phyloP scores from a whole-genome alignment of 768 basidiomycete species.

The Kwoniella shandongensis region DNA sequence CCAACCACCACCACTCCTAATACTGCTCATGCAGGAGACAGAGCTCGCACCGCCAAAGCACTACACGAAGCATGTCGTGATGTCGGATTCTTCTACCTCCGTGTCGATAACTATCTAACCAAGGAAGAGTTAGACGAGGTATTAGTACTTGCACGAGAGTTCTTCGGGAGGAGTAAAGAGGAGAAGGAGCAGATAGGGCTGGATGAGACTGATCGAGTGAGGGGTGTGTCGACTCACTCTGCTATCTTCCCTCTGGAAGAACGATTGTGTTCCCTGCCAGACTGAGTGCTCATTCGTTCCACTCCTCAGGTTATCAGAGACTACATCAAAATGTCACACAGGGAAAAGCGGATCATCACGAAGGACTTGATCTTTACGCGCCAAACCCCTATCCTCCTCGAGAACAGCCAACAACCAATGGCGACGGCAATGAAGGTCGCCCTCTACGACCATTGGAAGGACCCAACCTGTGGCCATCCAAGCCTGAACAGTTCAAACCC shows the following conservation, averaged over 20 bases:
- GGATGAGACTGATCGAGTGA: conserved; percentile 67
- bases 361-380: conserved; percentile 78
- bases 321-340: conserved; percentile 83
- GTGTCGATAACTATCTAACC: conserved; percentile 53
- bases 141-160: conserved; percentile 64
- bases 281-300: too few relatives aligned
- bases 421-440: conserved; percentile 56
- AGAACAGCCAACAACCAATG: background rate
- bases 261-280: background rate
- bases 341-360: conserved; percentile 68
- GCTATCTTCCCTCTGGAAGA: background rate
- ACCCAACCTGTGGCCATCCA: conserved; percentile 78
- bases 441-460: conserved; percentile 74
- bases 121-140: conserved; percentile 67
- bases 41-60: conserved; percentile 48
- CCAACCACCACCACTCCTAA: conserved; percentile 40
- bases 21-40: conserved; percentile 56
- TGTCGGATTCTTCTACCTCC: conserved; percentile 85
- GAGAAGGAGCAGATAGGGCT: conserved; percentile 76
- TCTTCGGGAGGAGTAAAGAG: conserved; percentile 71
- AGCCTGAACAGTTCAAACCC: conserved; percentile 61
- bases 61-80: conserved; percentile 73
- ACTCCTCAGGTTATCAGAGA: conserved; percentile 75
- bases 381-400: conserved; percentile 53
- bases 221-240: conserved; percentile 73